These are phyloP conservation scores for Dactylellina sp. DNA, from an alignment of 2,329 filamentous ascomycete genomes.

Conservation along the genomic window DNA sequence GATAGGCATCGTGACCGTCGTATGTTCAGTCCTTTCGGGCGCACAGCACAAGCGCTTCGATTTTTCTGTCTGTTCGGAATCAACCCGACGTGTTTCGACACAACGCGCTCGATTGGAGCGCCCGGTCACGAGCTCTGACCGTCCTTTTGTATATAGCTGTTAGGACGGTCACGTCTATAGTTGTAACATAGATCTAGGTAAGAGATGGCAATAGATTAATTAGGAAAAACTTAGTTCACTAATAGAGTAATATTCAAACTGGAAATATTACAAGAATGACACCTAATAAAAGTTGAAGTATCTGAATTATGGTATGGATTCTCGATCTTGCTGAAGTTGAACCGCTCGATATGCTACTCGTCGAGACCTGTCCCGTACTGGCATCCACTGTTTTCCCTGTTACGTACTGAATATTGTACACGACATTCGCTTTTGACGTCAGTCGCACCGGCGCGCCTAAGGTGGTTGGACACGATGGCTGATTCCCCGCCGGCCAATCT, in stretches of 20 bases:
- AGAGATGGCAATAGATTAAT: no score
- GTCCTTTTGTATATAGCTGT: no score
- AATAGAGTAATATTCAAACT: not conserved
- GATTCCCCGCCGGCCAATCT: constrained; percentile 11
- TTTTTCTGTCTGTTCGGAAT: no score
- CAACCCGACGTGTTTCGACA: no score
- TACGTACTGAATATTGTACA: constrained; percentile 11
- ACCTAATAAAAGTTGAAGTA: constrained; percentile 3
- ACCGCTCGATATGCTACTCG: not conserved
- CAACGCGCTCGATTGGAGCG: no score
- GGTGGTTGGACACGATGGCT: constrained; percentile 9
- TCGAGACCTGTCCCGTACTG: constrained; percentile 10
- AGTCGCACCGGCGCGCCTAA: not conserved
- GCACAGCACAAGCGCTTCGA: no score
- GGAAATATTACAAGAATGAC: constrained; percentile 11
- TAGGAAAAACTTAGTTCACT: not conserved
- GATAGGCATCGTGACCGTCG: no score
- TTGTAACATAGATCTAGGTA: no score
- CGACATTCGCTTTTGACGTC: not conserved
- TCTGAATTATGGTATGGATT: not conserved
- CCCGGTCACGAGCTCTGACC: no score
- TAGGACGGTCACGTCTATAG: no score
- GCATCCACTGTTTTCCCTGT: constrained; percentile 12
- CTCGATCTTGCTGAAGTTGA: constrained; percentile 5
- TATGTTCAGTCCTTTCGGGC: no score